Percentiles rank a stretch among this genome's conserved stretches.
phyloP scores from a whole-genome alignment of 2,329 filamentous ascomycete species.

The Fusarium bactridioides region DNA sequence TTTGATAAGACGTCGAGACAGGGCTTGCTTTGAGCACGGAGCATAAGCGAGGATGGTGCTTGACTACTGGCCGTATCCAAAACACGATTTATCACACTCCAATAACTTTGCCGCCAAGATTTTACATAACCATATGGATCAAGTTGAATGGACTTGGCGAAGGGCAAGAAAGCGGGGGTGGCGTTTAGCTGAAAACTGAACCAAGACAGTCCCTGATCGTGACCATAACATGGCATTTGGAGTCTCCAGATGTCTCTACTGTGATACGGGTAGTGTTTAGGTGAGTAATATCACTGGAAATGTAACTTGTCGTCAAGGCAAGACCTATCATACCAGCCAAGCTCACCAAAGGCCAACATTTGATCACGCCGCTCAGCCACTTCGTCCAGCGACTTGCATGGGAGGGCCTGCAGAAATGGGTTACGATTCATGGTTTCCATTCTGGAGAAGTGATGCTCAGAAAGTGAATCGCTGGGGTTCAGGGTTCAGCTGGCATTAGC shows the following conservation, averaged over 20 bases:
- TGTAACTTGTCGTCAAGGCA: accelerated
- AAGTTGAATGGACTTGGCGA: accelerated
- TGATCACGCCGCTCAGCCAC: no score
- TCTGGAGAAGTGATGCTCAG: no score
- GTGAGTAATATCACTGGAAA: accelerated
- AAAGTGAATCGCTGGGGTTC: accelerated
- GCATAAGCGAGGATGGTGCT: background rate
- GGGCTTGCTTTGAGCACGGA: accelerated
- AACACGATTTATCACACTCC: background rate
- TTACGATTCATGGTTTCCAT: accelerated
- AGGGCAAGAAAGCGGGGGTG: background rate
- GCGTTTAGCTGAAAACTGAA: background rate
- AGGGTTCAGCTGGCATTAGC: background rate
- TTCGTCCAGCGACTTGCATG: accelerated
- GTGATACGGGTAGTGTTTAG: no score
- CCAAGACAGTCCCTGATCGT: background rate
- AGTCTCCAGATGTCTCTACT: no score
- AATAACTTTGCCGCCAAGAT: accelerated
- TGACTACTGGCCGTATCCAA: background rate
- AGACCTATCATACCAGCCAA: no score
- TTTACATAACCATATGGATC: accelerated
- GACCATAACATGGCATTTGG: accelerated
- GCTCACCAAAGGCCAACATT: background rate
- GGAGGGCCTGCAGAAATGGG: accelerated
- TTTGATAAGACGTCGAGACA: accelerated